These are phyloP conservation scores for Moniliella sp. DNA, from an alignment of 1,284 basidiomycete genomes.

Conservation along the genomic window DNA sequence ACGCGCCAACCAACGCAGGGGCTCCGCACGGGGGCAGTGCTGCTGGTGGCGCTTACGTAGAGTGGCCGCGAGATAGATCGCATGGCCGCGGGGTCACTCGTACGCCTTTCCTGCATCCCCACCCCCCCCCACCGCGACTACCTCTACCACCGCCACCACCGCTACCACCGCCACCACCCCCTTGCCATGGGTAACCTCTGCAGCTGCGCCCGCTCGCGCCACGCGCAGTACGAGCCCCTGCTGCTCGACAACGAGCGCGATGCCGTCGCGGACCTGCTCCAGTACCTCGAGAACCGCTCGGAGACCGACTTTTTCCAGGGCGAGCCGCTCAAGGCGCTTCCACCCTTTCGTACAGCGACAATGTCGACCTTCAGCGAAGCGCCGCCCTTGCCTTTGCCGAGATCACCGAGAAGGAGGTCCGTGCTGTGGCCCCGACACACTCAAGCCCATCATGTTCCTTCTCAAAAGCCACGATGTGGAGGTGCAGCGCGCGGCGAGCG, in stretches of 20 bases:
- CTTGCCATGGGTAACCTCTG: too few species aligned
- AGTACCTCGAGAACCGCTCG: slow-evolving; percentile 60
- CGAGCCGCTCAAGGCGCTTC: slow-evolving; percentile 78
- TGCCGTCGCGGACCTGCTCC: slow-evolving; percentile 86
- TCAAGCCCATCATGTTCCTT: slow-evolving; percentile 93
- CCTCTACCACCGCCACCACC: too few species aligned
- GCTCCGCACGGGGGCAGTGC: too few species aligned
- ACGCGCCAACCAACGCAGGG: too few species aligned
- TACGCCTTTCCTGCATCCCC: too few species aligned
- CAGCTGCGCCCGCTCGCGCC: too few species aligned
- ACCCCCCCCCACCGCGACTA: too few species aligned
- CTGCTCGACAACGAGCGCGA: slow-evolving; percentile 92
- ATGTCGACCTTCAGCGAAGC: slow-evolving; percentile 92
- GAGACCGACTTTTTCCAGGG: slow-evolving; percentile 34
- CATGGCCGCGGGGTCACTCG: too few species aligned
- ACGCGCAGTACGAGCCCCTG: slow-evolving; percentile 51
- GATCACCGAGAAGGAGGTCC: slow-evolving; percentile 99
- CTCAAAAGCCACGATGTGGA: slow-evolving; percentile 94
- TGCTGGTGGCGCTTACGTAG: too few species aligned
- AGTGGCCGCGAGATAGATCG: too few species aligned
- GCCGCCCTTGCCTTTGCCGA: slow-evolving; percentile 96
- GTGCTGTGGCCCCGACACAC: slow-evolving; percentile 88
- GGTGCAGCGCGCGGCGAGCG: slow-evolving; percentile 90
- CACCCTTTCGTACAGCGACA: slow-evolving; percentile 93
- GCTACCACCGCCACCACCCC: too few species aligned